Conservation (phyloP, 805 yeast species). For the Sungouiella blattae region DNA sequence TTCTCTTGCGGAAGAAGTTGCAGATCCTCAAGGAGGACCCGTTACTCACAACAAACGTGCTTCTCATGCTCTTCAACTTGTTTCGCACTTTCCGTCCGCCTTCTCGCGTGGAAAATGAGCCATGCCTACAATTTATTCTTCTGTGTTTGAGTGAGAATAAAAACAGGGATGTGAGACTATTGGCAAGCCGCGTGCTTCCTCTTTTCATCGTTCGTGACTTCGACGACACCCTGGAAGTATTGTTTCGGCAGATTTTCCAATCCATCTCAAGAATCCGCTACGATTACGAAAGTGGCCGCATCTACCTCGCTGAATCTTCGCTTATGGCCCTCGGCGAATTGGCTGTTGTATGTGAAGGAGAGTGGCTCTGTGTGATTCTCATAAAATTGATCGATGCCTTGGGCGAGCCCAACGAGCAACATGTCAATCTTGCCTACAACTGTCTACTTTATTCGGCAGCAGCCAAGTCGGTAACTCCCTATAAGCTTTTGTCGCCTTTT, state of each 20-base stretch:
- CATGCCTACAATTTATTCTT: slow-evolving; percentile 40
- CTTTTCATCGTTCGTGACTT: slow-evolving; percentile 40
- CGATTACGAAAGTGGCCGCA: slow-evolving; percentile 19
- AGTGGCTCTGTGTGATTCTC: slow-evolving; percentile 61
- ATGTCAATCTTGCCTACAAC: slow-evolving; percentile 65
- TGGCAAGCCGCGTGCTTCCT: slow-evolving; percentile 53
- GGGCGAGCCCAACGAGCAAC: slow-evolving; percentile 62
- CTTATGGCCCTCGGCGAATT: slow-evolving; percentile 62
- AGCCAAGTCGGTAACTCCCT: slow-evolving; percentile 59
- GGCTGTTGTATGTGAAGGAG: slow-evolving; percentile 61
- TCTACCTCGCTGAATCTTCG: slow-evolving; percentile 55
- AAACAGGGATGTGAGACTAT: slow-evolving; percentile 54
- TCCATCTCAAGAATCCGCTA: slow-evolving; percentile 41
- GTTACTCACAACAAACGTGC: slow-evolving; percentile 38
- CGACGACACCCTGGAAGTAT: slow-evolving; percentile 36
- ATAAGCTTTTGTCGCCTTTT: slow-evolving; percentile 76
- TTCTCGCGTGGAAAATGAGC: slow-evolving; percentile 18
- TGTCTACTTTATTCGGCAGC: slow-evolving; percentile 57
- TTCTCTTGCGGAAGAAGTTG: slow-evolving; percentile 9
- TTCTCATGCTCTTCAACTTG: slow-evolving; percentile 46
- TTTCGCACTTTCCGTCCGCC: slow-evolving; percentile 55
- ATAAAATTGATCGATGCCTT: slow-evolving; percentile 63
- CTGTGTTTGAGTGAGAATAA: slow-evolving; percentile 33
- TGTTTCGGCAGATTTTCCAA: slow-evolving; percentile 42
- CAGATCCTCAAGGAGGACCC: slow-evolving; percentile 15